phyloP scores from a whole-genome alignment of 768 basidiomycete species.

The Lentinula sp. region DNA sequence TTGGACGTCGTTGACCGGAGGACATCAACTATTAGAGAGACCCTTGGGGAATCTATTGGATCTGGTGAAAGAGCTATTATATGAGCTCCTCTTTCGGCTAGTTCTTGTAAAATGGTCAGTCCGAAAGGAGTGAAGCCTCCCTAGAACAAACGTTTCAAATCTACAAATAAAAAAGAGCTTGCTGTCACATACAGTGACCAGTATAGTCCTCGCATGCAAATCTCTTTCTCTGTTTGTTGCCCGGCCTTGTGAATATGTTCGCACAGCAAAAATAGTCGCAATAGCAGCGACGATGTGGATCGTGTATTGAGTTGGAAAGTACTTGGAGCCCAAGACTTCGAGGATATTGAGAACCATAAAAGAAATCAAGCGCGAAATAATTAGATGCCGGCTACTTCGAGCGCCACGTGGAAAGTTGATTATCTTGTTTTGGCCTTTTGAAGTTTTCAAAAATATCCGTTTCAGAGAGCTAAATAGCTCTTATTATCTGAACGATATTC shows the following conservation, averaged over 20 bases:
- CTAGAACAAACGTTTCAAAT: constrained; percentile 24
- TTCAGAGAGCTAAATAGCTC: too few relatives aligned
- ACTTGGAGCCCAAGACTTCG: constrained; percentile 27
- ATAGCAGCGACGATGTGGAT: constrained; percentile 43
- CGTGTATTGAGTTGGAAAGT: constrained; percentile 55
- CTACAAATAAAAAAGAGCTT: background rate
- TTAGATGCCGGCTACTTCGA: too few relatives aligned
- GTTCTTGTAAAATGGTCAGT: constrained; percentile 53
- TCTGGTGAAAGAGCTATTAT: constrained; percentile 68
- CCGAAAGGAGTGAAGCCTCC: constrained; percentile 75
- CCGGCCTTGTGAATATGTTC: constrained; percentile 62
- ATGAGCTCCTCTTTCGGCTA: constrained; percentile 75
- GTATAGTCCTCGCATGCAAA: constrained; percentile 62
- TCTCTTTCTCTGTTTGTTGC: constrained; percentile 69
- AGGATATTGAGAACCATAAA: constrained; percentile 51
- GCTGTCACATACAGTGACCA: constrained; percentile 55
- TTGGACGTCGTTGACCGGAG: constrained; percentile 67
- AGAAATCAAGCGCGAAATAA: too few relatives aligned
- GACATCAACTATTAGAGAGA: constrained; percentile 58
- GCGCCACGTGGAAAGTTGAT: too few relatives aligned
- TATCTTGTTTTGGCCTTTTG: too few relatives aligned
- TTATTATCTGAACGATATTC: too few relatives aligned
- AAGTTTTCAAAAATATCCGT: too few relatives aligned
- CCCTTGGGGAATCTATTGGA: constrained; percentile 45
- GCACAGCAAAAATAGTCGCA: constrained; percentile 39